These are phyloP conservation scores for Cadophora sp. DNA, from an alignment of 2,329 filamentous ascomycete genomes.

Conservation along the genomic window DNA sequence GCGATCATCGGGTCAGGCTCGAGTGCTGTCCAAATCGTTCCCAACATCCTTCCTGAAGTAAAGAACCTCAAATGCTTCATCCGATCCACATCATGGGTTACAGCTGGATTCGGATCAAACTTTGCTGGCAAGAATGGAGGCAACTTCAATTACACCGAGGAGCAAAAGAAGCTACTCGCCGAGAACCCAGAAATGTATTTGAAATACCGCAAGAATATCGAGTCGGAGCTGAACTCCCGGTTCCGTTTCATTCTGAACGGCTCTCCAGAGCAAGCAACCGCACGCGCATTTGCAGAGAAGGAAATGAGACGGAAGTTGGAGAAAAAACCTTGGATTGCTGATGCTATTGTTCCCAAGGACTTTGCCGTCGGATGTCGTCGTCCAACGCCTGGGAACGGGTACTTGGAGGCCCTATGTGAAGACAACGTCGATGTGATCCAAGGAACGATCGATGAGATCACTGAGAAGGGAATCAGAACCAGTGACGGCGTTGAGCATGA, in stretches of 20 bases:
- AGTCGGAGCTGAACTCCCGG: slow-evolving; percentile 28
- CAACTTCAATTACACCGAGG: slow-evolving; percentile 44
- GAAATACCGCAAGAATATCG: slow-evolving; percentile 31
- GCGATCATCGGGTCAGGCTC: slow-evolving; percentile 49
- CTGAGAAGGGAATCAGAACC: slow-evolving; percentile 44
- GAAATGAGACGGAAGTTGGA: slow-evolving; percentile 37
- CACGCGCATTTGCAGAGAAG: slow-evolving; percentile 24
- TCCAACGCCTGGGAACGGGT: slow-evolving; percentile 63
- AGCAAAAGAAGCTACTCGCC: slow-evolving; percentile 48
- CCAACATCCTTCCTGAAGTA: slow-evolving; percentile 47
- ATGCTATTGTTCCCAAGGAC: slow-evolving; percentile 68
- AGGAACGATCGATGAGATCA: slow-evolving; percentile 42
- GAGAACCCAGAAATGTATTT: slow-evolving; percentile 45
- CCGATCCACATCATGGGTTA: slow-evolving; percentile 55
- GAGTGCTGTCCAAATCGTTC: slow-evolving; percentile 46
- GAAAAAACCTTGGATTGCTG: slow-evolving; percentile 24
- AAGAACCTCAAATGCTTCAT: slow-evolving; percentile 56
- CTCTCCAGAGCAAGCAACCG: slow-evolving; percentile 26
- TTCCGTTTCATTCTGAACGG: slow-evolving; percentile 32
- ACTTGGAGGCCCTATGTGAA: slow-evolving; percentile 50
- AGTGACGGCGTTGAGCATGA: slow-evolving; percentile 38
- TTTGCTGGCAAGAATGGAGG: slow-evolving; percentile 29
- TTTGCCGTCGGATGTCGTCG: slow-evolving; percentile 86
- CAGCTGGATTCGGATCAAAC: slow-evolving; percentile 36
- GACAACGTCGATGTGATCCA: slow-evolving; percentile 43